Conservation (phyloP, 352 stramenopile species). For the Pythium sukuiense region DNA sequence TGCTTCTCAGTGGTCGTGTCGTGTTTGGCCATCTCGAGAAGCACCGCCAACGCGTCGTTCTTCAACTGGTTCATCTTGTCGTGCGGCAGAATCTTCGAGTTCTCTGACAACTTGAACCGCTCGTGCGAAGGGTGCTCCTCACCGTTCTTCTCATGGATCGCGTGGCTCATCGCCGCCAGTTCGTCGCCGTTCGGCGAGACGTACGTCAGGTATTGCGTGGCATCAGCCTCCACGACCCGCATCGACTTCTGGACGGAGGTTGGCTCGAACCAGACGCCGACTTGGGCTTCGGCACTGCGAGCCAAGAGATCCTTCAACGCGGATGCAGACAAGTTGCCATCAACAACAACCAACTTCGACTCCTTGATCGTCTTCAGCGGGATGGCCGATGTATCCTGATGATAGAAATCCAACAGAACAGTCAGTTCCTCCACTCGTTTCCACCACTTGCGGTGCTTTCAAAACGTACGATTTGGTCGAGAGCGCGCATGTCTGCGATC, state of each 20-base stretch:
- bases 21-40: constrained; percentile 61
- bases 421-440: background rate
- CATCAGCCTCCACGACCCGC: constrained; percentile 52
- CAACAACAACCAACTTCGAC: constrained; percentile 62
- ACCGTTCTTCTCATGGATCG: constrained; percentile 41
- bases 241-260: constrained; percentile 84
- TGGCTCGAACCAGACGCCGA: constrained; percentile 81
- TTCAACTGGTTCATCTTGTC: constrained; percentile 60
- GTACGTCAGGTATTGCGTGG: constrained; percentile 54
- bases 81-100: constrained; percentile 42
- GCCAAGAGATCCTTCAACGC: constrained; percentile 49
- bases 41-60: constrained; percentile 65
- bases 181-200: constrained; percentile 83
- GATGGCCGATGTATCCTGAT: constrained; percentile 46
- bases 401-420: background rate
- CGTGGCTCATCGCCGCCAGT: constrained; percentile 64
- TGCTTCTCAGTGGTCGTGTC: constrained; percentile 55
- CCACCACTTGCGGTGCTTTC: background rate
- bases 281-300: constrained; percentile 37
- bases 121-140: constrained; percentile 30
- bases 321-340: constrained; percentile 69
- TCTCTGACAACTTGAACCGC: constrained; percentile 50
- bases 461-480: constrained; percentile 68
- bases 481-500: constrained; percentile 85
- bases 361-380: constrained; percentile 47